Evolutionary conservation across 1,139 yeast genomes (phyloP).

Genomic region (Geotrichum citri-aurantii): DNA sequence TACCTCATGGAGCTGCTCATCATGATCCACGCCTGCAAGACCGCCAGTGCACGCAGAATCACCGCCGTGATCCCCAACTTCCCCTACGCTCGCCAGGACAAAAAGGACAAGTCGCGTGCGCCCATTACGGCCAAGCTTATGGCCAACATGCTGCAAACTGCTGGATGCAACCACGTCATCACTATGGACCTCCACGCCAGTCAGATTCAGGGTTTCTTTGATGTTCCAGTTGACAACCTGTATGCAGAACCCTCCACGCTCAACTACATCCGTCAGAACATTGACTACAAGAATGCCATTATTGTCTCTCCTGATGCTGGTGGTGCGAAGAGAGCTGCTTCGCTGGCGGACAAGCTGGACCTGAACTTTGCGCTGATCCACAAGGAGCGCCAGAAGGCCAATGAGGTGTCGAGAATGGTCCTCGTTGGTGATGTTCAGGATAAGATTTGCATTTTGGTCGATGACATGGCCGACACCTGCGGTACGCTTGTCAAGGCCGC

Average conservation of each 20-base stretch:
- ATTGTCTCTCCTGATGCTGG: slow-evolving; percentile 98
- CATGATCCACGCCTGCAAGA: slow-evolving; percentile 90
- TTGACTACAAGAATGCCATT: slow-evolving; percentile 57
- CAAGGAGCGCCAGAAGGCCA: slow-evolving; percentile 91
- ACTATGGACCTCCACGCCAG: slow-evolving; percentile 98
- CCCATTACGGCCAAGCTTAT: slow-evolving; percentile 94
- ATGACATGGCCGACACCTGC: slow-evolving; percentile 98
- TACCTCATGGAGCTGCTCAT: slow-evolving; percentile 78
- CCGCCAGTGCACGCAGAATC: slow-evolving; percentile 90
- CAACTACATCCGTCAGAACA: slow-evolving; percentile 70
- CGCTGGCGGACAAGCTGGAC: slow-evolving; percentile 85
- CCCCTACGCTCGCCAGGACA: slow-evolving; percentile 97
- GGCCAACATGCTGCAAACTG: slow-evolving; percentile 91
- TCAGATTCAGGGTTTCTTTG: slow-evolving; percentile 98
- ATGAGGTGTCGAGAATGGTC: slow-evolving; percentile 90
- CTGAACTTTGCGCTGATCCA: slow-evolving; percentile 91
- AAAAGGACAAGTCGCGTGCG: slow-evolving; percentile 93
- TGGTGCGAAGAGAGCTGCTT: slow-evolving; percentile 97
- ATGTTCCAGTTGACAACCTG: slow-evolving; percentile 90
- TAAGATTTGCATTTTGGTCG: slow-evolving; percentile 82
- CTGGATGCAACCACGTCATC: slow-evolving; percentile 94
- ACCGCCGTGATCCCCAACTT: slow-evolving; percentile 94
- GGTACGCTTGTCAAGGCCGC: slow-evolving; percentile 96
- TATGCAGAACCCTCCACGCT: slow-evolving; percentile 94
- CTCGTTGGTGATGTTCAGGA: slow-evolving; percentile 89